A percentile compares a stretch with the other conserved stretches of the same genome.
Evolutionary conservation across 257 asterid species (phyloP).

Genomic region (Mentha longifolia): DNA sequence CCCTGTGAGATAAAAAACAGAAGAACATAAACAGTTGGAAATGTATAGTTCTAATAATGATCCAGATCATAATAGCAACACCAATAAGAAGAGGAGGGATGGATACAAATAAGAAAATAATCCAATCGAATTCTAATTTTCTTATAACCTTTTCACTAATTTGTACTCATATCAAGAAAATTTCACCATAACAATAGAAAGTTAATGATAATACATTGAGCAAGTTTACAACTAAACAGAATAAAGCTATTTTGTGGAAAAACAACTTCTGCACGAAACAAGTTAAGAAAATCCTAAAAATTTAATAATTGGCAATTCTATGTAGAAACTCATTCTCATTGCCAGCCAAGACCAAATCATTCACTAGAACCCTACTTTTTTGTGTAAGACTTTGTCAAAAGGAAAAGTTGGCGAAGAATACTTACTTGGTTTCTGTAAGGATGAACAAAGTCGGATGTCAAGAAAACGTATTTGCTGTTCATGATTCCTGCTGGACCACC

Average conservation of each 20-base stretch:
- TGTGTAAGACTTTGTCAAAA: too few relatives aligned
- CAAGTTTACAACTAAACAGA: neutral
- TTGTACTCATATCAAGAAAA: neutral
- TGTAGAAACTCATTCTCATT: too few relatives aligned
- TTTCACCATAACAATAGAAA: neutral
- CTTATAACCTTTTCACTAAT: neutral
- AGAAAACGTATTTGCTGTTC: constrained; percentile 63
- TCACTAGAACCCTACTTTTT: too few relatives aligned
- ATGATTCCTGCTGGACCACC: constrained; percentile 91
- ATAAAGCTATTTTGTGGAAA: neutral
- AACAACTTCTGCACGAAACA: neutral
- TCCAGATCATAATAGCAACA: too few relatives aligned
- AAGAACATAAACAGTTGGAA: neutral
- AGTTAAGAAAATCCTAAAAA: neutral
- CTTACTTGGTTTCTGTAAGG: constrained; percentile 78
- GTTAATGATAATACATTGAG: neutral
- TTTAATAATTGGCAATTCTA: too few relatives aligned
- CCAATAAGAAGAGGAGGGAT: neutral
- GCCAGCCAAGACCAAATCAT: too few relatives aligned
- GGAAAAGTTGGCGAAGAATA: neutral
- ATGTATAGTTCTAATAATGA: neutral
- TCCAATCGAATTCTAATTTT: neutral
- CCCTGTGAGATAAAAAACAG: constrained; percentile 47
- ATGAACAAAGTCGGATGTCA: constrained; percentile 60
- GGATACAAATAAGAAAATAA: neutral